Evolutionary conservation across 306 rosid genomes (phyloP).

Genomic region (Astragalus membranaceus): DNA sequence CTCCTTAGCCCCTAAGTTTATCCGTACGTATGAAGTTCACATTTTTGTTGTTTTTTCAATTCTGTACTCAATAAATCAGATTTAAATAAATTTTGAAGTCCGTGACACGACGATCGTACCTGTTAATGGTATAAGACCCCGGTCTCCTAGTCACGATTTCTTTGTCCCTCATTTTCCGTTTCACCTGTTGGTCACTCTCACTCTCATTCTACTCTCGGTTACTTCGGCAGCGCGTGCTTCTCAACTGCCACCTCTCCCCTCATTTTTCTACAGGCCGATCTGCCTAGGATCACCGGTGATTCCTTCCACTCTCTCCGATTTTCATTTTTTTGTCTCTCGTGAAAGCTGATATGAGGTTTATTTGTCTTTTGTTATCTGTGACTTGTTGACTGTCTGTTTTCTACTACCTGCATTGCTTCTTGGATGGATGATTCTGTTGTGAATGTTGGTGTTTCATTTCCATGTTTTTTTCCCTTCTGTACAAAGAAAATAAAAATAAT

Average conservation of each 20-base stretch:
- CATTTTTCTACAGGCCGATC: background rate
- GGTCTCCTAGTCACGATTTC: background rate
- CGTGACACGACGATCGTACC: background rate
- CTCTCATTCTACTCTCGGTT: background rate
- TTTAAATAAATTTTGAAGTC: background rate
- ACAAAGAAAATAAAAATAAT: background rate
- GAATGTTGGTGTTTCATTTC: background rate
- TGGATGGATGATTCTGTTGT: background rate
- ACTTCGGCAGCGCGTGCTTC: slow-evolving; percentile 11
- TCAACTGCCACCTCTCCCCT: background rate
- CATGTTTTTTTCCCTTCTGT: background rate
- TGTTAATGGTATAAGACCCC: background rate
- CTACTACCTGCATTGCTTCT: slow-evolving; percentile 3
- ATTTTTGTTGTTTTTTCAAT: no score
- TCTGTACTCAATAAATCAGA: background rate
- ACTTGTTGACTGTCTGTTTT: background rate
- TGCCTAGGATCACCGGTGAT: background rate
- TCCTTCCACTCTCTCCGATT: background rate
- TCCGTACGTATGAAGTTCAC: background rate
- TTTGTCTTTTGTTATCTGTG: background rate
- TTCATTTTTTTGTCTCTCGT: background rate
- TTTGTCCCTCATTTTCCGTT: background rate
- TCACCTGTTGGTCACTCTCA: background rate
- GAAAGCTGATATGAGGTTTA: background rate
- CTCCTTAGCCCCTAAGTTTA: background rate